Percentiles rank a stretch among this genome's conserved stretches.
Conservation (phyloP, 371 early-diverging fungal genomes). For the Furculomyces boomerangus region DNA sequence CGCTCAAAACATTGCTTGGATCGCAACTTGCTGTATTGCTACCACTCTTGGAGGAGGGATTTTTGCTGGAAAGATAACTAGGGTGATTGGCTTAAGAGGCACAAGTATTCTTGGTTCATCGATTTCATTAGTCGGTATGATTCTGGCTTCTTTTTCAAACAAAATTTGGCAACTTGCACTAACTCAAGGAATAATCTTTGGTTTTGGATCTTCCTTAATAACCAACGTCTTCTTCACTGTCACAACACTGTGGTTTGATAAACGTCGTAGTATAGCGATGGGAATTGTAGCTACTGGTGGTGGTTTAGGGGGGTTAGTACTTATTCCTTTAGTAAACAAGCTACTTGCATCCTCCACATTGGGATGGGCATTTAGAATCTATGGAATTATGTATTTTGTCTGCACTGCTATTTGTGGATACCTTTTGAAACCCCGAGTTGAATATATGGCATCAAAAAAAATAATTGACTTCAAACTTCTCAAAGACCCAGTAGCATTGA, state of each 20-base stretch:
- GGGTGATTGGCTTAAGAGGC: conserved; percentile 30
- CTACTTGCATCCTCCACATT: background rate
- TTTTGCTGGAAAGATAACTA: conserved; percentile 28
- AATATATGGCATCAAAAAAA: background rate
- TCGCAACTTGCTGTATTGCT: conserved; percentile 15
- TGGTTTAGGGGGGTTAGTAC: background rate
- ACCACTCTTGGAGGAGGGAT: conserved; percentile 20
- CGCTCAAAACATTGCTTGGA: conserved; percentile 15
- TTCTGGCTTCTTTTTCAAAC: conserved; percentile 32
- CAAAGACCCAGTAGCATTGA: background rate
- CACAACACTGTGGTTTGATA: conserved; percentile 1
- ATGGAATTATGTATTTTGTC: background rate
- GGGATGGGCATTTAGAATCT: conserved; percentile 3
- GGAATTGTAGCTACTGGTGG: conserved; percentile 1
- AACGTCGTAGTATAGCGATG: background rate
- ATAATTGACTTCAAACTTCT: background rate
- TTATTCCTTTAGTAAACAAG: background rate
- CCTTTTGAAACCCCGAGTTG: conserved; percentile 16
- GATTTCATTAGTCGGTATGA: conserved; percentile 16
- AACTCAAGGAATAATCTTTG: conserved; percentile 44
- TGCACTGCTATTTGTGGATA: conserved; percentile 21
- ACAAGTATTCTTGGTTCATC: conserved; percentile 30
- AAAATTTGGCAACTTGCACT: conserved; percentile 38
- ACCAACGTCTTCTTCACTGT: conserved; percentile 13
- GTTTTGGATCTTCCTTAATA: conserved; percentile 25